Percentiles rank a stretch among this genome's conserved stretches.
Conservation (phyloP, 2,329 filamentous ascomycete species). For the Zasmidium angulare region DNA sequence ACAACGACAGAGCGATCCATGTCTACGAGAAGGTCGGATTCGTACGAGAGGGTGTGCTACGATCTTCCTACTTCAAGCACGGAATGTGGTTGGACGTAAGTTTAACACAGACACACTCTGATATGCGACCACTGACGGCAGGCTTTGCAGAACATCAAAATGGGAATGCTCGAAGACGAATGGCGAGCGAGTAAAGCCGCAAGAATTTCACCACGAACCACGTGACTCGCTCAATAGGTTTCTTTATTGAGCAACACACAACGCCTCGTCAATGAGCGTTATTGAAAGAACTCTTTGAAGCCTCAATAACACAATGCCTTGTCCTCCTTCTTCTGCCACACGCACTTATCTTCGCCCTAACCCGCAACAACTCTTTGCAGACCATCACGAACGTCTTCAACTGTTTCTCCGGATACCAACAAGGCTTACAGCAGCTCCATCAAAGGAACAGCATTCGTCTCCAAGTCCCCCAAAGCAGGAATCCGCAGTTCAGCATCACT, state of each 20-base stretch:
- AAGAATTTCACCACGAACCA: not conserved
- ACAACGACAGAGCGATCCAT: not conserved
- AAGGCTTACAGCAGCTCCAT: not conserved
- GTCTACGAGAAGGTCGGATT: slow-evolving; percentile 1
- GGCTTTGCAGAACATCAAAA: not conserved
- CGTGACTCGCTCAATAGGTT: slow-evolving; percentile 1
- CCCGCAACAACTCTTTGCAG: slow-evolving; percentile 1
- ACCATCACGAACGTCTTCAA: not conserved
- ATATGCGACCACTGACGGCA: not conserved
- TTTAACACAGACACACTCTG: not conserved
- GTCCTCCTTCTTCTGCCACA: slow-evolving; percentile 1
- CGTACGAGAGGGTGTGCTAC: not conserved
- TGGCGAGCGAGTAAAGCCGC: not conserved
- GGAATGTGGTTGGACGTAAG: not conserved
- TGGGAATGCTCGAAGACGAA: not conserved
- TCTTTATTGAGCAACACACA: slow-evolving; percentile 1
- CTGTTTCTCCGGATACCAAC: not conserved
- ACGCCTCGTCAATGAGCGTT: slow-evolving; percentile 7
- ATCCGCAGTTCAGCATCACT: not conserved
- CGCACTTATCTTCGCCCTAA: not conserved
- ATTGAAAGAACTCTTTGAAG: not conserved
- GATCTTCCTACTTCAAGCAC: not conserved
- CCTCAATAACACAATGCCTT: slow-evolving; percentile 8
- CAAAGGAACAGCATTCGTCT: not conserved
- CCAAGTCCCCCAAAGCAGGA: not conserved